Percentiles rank a stretch among this genome's conserved stretches.
phyloP scores from a whole-genome alignment of 1,284 basidiomycete species.

The Thecaphora thlaspeos region DNA sequence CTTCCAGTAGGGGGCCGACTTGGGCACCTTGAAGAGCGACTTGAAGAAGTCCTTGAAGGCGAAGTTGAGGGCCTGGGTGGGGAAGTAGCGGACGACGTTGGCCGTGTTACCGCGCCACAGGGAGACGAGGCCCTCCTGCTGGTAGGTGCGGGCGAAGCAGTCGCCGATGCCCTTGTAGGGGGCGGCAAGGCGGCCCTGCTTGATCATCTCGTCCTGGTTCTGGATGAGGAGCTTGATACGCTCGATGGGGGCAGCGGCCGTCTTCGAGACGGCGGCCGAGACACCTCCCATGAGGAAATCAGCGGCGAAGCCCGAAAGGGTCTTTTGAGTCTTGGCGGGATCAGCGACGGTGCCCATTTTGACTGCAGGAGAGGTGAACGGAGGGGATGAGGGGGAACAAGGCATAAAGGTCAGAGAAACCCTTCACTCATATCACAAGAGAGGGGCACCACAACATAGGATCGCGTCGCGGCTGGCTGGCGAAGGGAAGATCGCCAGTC shows the following conservation, averaged over 20 bases:
- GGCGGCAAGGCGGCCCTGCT: conserved; percentile 57
- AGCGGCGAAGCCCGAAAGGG: conserved; percentile 49
- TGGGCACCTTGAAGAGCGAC: conserved; percentile 55
- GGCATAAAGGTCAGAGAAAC: neutral
- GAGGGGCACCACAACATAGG: too few relatives aligned
- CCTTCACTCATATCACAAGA: too few relatives aligned
- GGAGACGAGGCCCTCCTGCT: conserved; percentile 56
- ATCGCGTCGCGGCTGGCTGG: too few relatives aligned
- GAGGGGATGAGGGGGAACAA: neutral
- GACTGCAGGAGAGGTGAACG: conserved; percentile 13
- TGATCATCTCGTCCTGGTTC: conserved; percentile 59
- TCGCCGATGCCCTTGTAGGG: conserved; percentile 59
- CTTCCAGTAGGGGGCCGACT: conserved; percentile 57
- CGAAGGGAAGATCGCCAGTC: too few relatives aligned
- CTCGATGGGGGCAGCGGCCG: conserved; percentile 58
- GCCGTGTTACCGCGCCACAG: conserved; percentile 59
- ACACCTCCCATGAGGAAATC: conserved; percentile 58
- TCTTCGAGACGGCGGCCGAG: conserved; percentile 58
- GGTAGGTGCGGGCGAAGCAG: conserved; percentile 58
- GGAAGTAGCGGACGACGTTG: conserved; percentile 59
- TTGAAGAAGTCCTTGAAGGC: conserved; percentile 59
- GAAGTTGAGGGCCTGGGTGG: conserved; percentile 58
- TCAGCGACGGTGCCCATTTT: conserved; percentile 51
- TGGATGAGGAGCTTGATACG: conserved; percentile 59
- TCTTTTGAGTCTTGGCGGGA: conserved; percentile 48